Percentiles rank a stretch among this genome's conserved stretches.
Evolutionary conservation across 192 early-diverging fungal genomes (phyloP).

Genomic region (Coemansia brasiliensis): DNA sequence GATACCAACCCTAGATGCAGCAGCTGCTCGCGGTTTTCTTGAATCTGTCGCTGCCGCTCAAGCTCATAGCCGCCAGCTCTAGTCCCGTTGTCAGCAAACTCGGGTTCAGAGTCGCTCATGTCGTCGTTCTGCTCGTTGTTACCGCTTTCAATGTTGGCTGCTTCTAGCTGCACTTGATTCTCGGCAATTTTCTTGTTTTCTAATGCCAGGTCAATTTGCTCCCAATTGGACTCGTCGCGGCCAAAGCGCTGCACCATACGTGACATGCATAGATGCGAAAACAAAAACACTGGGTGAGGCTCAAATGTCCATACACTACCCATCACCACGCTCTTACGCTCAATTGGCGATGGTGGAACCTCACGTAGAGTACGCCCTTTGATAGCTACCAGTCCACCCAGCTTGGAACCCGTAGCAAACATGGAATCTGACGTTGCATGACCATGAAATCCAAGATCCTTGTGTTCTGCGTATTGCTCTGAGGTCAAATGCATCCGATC

Average conservation of each 20-base stretch:
- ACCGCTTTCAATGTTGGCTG: not conserved
- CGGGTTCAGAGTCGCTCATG: constrained; percentile 17
- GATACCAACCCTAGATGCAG: constrained; percentile 69
- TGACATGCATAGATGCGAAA: constrained; percentile 73
- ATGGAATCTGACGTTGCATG: not conserved
- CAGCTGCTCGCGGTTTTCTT: constrained; percentile 51
- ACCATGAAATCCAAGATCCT: constrained; percentile 15
- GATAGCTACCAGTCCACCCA: not conserved
- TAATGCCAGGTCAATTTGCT: constrained; percentile 66
- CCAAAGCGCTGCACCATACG: constrained; percentile 90
- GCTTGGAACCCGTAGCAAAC: not conserved
- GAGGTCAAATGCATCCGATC: constrained; percentile 56
- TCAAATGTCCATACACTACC: constrained; percentile 90
- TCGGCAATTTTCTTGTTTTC: not conserved
- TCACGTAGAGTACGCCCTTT: constrained; percentile 38
- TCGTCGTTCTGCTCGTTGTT: constrained; percentile 1
- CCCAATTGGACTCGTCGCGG: constrained; percentile 75
- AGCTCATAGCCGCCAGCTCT: constrained; percentile 47
- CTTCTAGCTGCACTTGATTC: not conserved
- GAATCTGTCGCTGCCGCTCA: constrained; percentile 49
- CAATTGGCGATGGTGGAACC: constrained; percentile 75
- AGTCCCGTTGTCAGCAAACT: constrained; percentile 39
- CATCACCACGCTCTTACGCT: constrained; percentile 84
- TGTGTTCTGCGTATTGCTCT: constrained; percentile 14
- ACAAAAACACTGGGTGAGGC: constrained; percentile 44